Percentiles rank a stretch among this genome's conserved stretches.
Conservation (phyloP, 768 basidiomycete species). For the Trametes punicea region DNA sequence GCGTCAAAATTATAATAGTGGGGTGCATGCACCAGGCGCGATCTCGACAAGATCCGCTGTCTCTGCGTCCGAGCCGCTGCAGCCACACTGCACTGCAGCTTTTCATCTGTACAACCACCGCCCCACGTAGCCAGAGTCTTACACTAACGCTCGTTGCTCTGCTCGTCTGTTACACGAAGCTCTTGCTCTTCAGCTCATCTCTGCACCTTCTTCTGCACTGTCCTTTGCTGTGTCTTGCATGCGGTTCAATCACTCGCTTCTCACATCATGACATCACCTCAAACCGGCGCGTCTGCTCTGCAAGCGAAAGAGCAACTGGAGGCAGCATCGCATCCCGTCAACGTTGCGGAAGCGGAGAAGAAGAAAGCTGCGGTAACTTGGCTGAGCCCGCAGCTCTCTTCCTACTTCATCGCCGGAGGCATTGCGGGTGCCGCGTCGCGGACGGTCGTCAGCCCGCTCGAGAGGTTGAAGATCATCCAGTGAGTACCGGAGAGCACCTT, state of each 20-base stretch:
- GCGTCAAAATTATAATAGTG: not conserved
- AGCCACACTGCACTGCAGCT: not conserved
- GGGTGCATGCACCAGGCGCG: constrained; percentile 3
- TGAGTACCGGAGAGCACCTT: constrained; percentile 37
- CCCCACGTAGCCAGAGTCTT: not conserved
- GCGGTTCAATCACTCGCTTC: constrained; percentile 8
- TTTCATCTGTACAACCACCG: not conserved
- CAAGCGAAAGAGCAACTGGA: constrained; percentile 4
- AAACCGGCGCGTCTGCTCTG: constrained; percentile 8
- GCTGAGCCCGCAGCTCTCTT: constrained; percentile 36
- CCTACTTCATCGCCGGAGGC: constrained; percentile 56
- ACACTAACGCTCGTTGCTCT: not conserved
- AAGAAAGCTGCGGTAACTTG: constrained; percentile 15
- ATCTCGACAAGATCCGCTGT: constrained; percentile 13
- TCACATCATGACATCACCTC: constrained; percentile 24
- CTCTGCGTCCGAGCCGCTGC: constrained; percentile 6
- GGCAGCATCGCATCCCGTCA: constrained; percentile 4
- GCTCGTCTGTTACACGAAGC: not conserved
- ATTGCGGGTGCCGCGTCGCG: constrained; percentile 66
- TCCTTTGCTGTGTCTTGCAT: not conserved
- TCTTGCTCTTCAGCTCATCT: not conserved
- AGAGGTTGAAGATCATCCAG: constrained; percentile 96
- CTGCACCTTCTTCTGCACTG: not conserved
- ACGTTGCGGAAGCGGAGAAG: constrained; percentile 14
- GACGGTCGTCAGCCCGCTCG: constrained; percentile 89